Conservation (phyloP, 768 basidiomycete genomes). For the Macrocybe gigantea region DNA sequence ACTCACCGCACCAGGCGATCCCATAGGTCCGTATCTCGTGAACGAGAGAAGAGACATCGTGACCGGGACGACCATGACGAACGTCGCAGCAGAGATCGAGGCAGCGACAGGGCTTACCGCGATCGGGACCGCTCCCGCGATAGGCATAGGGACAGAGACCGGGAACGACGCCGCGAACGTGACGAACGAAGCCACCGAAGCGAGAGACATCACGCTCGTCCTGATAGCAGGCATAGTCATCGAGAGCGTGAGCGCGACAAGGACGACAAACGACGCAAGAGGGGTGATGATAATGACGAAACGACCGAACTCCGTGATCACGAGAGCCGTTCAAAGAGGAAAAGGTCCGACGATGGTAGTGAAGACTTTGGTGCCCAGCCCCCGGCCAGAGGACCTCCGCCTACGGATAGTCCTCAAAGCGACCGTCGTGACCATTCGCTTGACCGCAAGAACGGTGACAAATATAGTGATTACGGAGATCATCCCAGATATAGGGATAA, state of each 20-base stretch:
- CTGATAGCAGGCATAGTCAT: not conserved
- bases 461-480: constrained; percentile 30
- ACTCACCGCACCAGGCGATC: constrained; percentile 69
- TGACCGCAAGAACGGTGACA: constrained; percentile 50
- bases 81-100: constrained; percentile 55
- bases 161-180: constrained; percentile 63
- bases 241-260: constrained; percentile 30
- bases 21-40: constrained; percentile 67
- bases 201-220: not conserved
- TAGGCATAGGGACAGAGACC: constrained; percentile 42
- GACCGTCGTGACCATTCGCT: constrained; percentile 46
- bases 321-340: constrained; percentile 59
- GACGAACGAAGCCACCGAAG: constrained; percentile 7
- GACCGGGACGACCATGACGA: constrained; percentile 53
- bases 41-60: constrained; percentile 48
- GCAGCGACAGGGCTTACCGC: constrained; percentile 38
- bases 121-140: constrained; percentile 29
- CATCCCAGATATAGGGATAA: constrained; percentile 47
- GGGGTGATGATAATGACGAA: constrained; percentile 46
- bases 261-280: constrained; percentile 60
- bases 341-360: constrained; percentile 46
- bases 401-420: constrained; percentile 44
- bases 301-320: constrained; percentile 6
- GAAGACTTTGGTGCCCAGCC: constrained; percentile 31
- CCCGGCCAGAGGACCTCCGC: constrained; percentile 36